Evolutionary conservation across 192 early-diverging fungal species (phyloP).

Genomic region (Coemansia sp.): DNA sequence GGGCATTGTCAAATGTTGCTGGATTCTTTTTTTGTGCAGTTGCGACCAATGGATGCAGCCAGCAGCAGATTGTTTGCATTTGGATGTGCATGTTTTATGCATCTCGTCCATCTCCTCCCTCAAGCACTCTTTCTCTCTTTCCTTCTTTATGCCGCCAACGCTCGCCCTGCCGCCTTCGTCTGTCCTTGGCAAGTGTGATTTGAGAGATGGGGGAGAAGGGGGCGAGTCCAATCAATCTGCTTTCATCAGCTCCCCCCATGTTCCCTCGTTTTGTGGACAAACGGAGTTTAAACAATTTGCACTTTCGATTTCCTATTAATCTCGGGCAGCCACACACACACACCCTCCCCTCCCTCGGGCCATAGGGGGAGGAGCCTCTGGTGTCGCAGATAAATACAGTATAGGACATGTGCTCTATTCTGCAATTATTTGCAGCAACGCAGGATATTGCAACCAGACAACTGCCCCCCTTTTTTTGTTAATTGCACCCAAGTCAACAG

Average conservation of each 20-base stretch:
- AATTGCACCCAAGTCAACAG: neutral
- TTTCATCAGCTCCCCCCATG: constrained; percentile 9
- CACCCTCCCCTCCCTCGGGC: neutral
- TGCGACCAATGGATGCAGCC: neutral
- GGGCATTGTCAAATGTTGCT: neutral
- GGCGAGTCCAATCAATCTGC: neutral
- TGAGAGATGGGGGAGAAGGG: neutral
- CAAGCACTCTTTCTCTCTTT: neutral
- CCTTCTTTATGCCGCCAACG: constrained; percentile 2
- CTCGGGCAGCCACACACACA: neutral
- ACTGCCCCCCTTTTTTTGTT: neutral
- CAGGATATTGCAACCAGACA: too few species aligned
- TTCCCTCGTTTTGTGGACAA: neutral
- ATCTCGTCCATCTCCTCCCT: neutral
- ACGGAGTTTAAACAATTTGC: constrained; percentile 20
- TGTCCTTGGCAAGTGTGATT: neutral
- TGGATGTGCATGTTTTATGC: constrained; percentile 1
- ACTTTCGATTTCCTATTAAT: constrained; percentile 15
- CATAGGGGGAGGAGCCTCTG: too few species aligned
- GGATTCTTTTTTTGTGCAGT: neutral
- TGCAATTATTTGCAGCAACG: constrained; percentile 1
- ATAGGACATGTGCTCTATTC: constrained; percentile 5
- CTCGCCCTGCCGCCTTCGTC: constrained; percentile 3
- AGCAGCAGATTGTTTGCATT: neutral
- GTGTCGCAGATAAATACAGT: neutral